Evolutionary conservation across 176 grass and related monocot species (phyloP).

Genomic region (Triticum monococcum): DNA sequence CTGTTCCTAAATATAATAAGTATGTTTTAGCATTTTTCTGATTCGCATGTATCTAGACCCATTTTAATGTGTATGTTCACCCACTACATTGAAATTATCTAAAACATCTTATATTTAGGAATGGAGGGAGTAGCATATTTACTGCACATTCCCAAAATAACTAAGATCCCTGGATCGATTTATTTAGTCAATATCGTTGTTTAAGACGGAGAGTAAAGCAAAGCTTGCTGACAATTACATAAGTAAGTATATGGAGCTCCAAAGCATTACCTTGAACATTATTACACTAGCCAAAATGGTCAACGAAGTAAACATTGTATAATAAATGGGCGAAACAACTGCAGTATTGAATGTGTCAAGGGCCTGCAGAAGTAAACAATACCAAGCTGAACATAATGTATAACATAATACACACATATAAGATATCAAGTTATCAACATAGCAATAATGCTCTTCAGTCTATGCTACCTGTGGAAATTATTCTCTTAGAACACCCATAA

Average conservation of each 20-base stretch:
- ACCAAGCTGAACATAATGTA: slow-evolving; percentile 11
- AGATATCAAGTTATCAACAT: not conserved
- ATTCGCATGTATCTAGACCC: no score
- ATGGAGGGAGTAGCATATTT: not conserved
- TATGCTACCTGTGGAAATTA: not conserved
- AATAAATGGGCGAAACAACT: slow-evolving; percentile 82
- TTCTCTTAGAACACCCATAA: not conserved
- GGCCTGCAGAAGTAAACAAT: slow-evolving; percentile 45
- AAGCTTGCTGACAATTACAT: slow-evolving; percentile 22
- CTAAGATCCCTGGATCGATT: not conserved
- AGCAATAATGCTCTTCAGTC: not conserved
- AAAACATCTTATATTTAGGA: no score
- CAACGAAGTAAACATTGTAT: slow-evolving; percentile 81
- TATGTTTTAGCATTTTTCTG: no score
- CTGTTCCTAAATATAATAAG: no score
- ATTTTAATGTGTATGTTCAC: no score
- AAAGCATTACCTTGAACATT: slow-evolving; percentile 74
- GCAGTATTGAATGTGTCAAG: slow-evolving; percentile 87
- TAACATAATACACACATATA: not conserved
- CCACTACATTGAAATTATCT: no score
- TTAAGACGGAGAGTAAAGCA: not conserved
- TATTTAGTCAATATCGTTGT: not conserved
- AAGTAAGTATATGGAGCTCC: slow-evolving; percentile 20
- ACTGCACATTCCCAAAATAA: slow-evolving; percentile 9
- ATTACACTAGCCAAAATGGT: slow-evolving; percentile 86